Percentiles rank a stretch among this genome's conserved stretches.
Evolutionary conservation across 73 alveolate species (phyloP).

Genomic region (Paramecium tetraurelia): DNA sequence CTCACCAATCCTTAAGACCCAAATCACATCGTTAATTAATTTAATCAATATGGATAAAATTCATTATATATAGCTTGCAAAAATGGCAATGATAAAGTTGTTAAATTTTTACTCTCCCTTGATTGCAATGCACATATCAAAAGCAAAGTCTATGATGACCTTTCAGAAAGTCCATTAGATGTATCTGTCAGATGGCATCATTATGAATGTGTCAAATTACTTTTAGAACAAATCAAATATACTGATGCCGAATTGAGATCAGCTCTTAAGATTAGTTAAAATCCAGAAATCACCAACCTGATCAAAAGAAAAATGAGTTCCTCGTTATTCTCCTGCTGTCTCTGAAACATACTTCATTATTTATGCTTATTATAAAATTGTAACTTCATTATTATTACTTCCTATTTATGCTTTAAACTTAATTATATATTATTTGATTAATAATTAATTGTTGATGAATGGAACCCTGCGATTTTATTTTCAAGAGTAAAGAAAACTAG

Average conservation of each 20-base stretch:
- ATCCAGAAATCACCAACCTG: background rate
- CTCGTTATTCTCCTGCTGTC: background rate
- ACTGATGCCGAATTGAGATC: background rate
- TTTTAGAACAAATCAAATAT: background rate
- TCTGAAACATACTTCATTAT: background rate
- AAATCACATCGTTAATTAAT: background rate
- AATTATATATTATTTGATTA: too few relatives aligned
- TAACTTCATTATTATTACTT: background rate
- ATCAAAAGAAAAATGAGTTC: background rate
- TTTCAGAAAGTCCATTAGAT: background rate
- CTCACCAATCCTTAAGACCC: conserved; percentile 19
- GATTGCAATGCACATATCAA: background rate
- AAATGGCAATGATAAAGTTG: conserved; percentile 5
- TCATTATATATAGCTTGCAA: background rate
- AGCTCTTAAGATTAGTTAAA: conserved; percentile 16
- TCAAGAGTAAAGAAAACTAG: too few relatives aligned
- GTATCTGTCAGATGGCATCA: conserved; percentile 34
- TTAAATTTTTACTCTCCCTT: background rate
- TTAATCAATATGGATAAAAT: conserved; percentile 30
- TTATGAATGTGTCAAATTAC: background rate
- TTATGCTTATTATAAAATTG: background rate
- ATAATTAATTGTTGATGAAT: too few relatives aligned
- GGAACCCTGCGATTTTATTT: too few relatives aligned
- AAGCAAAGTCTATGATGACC: background rate
- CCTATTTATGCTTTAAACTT: too few relatives aligned